phyloP scores from a whole-genome alignment of 768 basidiomycete genomes.

The Lactarius deliciosus region DNA sequence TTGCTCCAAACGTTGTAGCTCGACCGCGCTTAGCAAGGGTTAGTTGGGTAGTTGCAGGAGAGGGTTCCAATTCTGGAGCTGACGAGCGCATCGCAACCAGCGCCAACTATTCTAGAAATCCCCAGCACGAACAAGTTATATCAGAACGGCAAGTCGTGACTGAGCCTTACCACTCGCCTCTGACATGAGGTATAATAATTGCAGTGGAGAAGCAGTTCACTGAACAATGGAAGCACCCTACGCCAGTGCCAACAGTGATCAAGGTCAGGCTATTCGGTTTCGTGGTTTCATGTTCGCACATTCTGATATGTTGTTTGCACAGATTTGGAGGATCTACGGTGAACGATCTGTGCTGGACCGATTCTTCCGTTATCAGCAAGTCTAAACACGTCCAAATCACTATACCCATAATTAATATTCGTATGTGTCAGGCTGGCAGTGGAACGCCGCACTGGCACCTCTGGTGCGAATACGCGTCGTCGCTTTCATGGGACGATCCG shows the following conservation, averaged over 20 bases:
- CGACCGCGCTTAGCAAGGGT: constrained; percentile 16
- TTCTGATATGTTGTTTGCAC: background rate
- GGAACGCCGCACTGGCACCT: constrained; percentile 17
- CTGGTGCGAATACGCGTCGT: constrained; percentile 30
- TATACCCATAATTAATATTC: background rate
- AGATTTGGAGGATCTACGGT: constrained; percentile 33
- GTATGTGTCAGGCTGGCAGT: constrained; percentile 23
- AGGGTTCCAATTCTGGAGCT: background rate
- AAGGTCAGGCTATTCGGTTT: constrained; percentile 19
- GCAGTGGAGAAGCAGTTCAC: constrained; percentile 31
- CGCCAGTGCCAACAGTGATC: constrained; percentile 22
- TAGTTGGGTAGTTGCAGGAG: constrained; percentile 7
- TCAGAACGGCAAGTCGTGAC: constrained; percentile 18
- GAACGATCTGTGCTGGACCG: constrained; percentile 18
- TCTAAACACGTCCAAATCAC: background rate
- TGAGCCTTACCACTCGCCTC: background rate
- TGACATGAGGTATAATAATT: background rate
- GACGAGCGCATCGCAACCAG: constrained; percentile 6
- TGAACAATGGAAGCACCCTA: constrained; percentile 30
- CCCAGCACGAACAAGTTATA: constrained; percentile 17
- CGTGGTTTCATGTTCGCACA: background rate
- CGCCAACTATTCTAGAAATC: constrained; percentile 25
- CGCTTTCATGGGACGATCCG: constrained; percentile 35
- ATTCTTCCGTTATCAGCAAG: constrained; percentile 32
- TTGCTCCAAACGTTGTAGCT: constrained; percentile 31